These are phyloP conservation scores for Thielaviopsis musarum DNA, from an alignment of 2,329 filamentous ascomycete genomes.

Conservation along the genomic window DNA sequence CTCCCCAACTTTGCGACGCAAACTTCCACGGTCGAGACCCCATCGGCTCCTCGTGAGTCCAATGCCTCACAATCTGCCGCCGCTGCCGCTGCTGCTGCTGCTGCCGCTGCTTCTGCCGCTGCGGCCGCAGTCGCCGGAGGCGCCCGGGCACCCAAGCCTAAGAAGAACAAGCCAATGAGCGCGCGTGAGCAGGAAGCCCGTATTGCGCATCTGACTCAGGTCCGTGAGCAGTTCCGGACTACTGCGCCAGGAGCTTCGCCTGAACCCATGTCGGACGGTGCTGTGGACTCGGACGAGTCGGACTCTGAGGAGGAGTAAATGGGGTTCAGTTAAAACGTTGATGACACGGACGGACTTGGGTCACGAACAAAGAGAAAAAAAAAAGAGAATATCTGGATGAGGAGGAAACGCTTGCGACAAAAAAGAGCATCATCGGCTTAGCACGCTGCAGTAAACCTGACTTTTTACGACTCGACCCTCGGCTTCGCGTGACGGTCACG, in stretches of 20 bases:
- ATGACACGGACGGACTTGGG: too few species aligned
- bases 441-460: not conserved
- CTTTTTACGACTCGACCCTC: not conserved
- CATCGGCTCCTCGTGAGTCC: too few species aligned
- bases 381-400: too few species aligned
- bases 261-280: constrained; percentile 11
- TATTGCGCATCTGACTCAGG: constrained; percentile 41
- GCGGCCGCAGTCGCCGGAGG: constrained; percentile 18
- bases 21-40: not conserved
- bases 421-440: not conserved
- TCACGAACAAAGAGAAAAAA: not conserved
- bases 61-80: not conserved
- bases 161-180: constrained; percentile 64
- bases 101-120: constrained; percentile 8
- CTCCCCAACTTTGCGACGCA: constrained; percentile 22
- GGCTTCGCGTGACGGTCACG: too few species aligned
- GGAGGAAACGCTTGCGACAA: not conserved
- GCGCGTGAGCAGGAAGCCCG: constrained; percentile 50
- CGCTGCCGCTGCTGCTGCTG: not conserved
- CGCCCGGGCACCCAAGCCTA: constrained; percentile 32
- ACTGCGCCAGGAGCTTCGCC: constrained; percentile 10
- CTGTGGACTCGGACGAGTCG: constrained; percentile 22
- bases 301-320: constrained; percentile 33
- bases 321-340: not conserved
- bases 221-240: constrained; percentile 23